Base-by-base conservation (phyloP, 306 rosid genomes). In the Nissolia schottii region DNA sequence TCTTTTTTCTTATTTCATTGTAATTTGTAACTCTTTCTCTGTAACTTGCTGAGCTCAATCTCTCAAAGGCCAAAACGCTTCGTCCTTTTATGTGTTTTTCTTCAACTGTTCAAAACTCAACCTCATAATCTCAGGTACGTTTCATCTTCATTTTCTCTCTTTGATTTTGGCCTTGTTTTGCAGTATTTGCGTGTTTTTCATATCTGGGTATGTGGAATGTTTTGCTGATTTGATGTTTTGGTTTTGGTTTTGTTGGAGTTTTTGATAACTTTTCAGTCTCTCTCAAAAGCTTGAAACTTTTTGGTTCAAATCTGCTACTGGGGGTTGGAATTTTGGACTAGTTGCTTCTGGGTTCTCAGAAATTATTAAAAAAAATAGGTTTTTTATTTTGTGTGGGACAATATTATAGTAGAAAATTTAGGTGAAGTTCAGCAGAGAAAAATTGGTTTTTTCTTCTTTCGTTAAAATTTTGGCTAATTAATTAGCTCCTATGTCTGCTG, bases 51-150 rank as follows among this genome's bases (percentile, higher is more conserved):
- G 0, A 34, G 6, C 49, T 68, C 50, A 38, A 53, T 22, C 64
- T 54, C 19, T 69, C 35, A n/a, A 32, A 67, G 8, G 14, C 29
- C 31, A 2, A 37, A 49, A 2, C 13, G 22, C 4, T 29, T 6
- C 12, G 7, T 51, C n/a, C 1, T 51, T 8, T 25, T 11, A 4
- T 45, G n/a, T 37, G 19, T 15, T 61, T 8, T 16, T 51, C 35
- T 51, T 64, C 65, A 38, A 20, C 45, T 35, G 25, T 41, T 54
- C 6, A 15, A 64, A 27, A 34, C 4, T 31, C 29, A 53, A 56
- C 4, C 34, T 77, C 24, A n/a, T 9, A 71, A 51, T 45, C 50
- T 48, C 73, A 77, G 83, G 80, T 82, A 37, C 40, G 77, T 61
- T 55, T 43, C 31, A 4, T 54, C 7, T 15, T 46, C 53, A 46